These are phyloP conservation scores for Planoprotostelium fungivorum DNA, from an alignment of 78 protist genomes.

Conservation along the genomic window DNA sequence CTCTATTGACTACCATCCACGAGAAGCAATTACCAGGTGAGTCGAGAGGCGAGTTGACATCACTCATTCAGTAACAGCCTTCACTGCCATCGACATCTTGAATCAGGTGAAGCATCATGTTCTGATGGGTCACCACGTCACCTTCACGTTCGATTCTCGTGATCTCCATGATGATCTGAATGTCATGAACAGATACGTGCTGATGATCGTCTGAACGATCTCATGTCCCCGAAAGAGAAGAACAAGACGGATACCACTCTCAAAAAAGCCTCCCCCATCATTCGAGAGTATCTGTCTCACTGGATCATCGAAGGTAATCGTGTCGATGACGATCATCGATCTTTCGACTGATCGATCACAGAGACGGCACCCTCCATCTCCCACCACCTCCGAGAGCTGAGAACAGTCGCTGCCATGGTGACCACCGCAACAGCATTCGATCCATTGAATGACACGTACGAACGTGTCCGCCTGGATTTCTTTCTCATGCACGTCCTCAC, in stretches of 20 bases:
- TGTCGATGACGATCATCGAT: neutral
- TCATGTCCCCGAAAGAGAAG: neutral
- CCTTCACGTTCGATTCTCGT: too few relatives aligned
- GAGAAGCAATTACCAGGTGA: neutral
- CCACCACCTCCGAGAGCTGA: neutral
- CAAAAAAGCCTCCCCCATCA: neutral
- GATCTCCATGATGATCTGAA: neutral
- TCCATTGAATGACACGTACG: neutral
- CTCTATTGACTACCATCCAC: neutral
- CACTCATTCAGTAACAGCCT: too few relatives aligned
- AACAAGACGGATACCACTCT: neutral
- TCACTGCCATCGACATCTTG: too few relatives aligned
- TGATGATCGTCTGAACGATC: neutral
- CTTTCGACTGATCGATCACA: neutral
- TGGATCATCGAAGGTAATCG: neutral
- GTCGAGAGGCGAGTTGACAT: too few relatives aligned
- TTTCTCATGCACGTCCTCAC: neutral
- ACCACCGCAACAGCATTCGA: neutral
- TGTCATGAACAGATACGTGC: neutral
- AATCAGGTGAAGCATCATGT: too few relatives aligned
- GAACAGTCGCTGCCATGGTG: neutral
- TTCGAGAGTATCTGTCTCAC: neutral
- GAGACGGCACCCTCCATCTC: neutral
- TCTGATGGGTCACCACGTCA: too few relatives aligned
- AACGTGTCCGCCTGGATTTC: neutral